Base-by-base conservation (phyloP, 169 alveolate genomes). In the Ichthyophthirius multifiliis region DNA sequence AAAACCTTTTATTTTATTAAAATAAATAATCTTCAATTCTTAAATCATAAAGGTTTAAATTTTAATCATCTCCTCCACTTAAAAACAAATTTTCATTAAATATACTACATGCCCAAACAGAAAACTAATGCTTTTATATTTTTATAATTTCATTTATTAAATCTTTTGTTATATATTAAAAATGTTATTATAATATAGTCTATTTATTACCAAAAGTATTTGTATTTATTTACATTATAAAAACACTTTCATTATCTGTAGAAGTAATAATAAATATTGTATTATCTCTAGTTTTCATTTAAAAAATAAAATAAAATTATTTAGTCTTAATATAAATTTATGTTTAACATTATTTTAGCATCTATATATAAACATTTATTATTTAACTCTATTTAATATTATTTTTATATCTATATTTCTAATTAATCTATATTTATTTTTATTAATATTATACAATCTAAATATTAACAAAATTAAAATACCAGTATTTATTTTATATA, bases 21-120 rank as follows among this genome's bases (percentile, higher is more conserved):
- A 35, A 47, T 37, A 35, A 34, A n/a, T 37, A 34, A 67, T 67
- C 46, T 4, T 47, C 64, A 2, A 67, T 30, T 67, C 77, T 67
- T 9, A 23, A 1, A 41, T 67, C 77, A 37, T 16, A 37, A 2
- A 67, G 35, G 35, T 18, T 39, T 67, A 67, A 67, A 7, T 67
- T 34, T n/a, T 41, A 41, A 27, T 67, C 77, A 37, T 67, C 77
- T 15, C 77, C 77, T 18, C 77, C 77, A 37, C 77, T 67, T 1
- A 67, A 39, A 20, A 34, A 67, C n/a, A 37, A 41, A 37, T 67
- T 37, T 67, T 67, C 18, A 18, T 35, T 35, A 20, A 35, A 35
- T 31, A 67, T 39, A 2, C 55, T 62, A 35, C 77, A 67, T 6
- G 77, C 77, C 77, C 77, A 67, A 0, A 67, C 63, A 67, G 77